A percentile compares a stretch with the other conserved stretches of the same genome.
Evolutionary conservation across 2,329 filamentous ascomycete genomes (phyloP).

Genomic region (Boeremia lycopersici): DNA sequence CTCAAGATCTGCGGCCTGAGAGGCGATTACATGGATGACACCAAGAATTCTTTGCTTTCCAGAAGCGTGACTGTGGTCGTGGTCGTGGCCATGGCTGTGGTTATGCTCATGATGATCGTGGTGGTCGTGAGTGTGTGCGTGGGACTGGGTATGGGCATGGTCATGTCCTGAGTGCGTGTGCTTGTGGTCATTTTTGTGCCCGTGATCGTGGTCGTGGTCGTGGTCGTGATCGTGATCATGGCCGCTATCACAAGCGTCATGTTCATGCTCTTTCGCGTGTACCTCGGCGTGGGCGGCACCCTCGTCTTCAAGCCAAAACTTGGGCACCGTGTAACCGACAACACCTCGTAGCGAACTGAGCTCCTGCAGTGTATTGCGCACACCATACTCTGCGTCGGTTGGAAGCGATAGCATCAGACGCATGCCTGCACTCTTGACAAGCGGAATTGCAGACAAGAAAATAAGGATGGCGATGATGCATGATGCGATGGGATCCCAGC

Average conservation of each 20-base stretch:
- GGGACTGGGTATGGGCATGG: conserved; percentile 27
- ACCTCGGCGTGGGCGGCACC: conserved; percentile 49
- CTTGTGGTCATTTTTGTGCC: conserved; percentile 44
- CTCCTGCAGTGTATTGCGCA: conserved; percentile 84
- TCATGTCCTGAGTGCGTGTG: conserved; percentile 42
- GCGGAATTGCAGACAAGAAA: conserved; percentile 85
- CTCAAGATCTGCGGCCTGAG: conserved; percentile 73
- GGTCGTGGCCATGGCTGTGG: conserved; percentile 38
- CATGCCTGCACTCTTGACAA: conserved; percentile 83
- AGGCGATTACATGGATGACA: conserved; percentile 84
- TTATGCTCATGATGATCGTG: conserved; percentile 39
- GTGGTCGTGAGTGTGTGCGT: conserved; percentile 39
- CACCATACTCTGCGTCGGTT: conserved; percentile 81
- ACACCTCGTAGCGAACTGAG: conserved; percentile 84
- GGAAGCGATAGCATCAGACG: conserved; percentile 84
- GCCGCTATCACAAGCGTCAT: conserved; percentile 28
- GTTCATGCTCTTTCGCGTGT: conserved; percentile 49
- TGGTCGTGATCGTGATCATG: conserved; percentile 39
- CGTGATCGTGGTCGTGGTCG: conserved; percentile 31
- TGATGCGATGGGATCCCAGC: conserved; percentile 93
- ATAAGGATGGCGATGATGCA: conserved; percentile 93
- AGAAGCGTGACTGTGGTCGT: conserved; percentile 42
- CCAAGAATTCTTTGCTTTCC: conserved; percentile 67
- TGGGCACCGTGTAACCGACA: conserved; percentile 80
- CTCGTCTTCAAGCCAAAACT: conserved; percentile 88